These are phyloP conservation scores for Colletotrichum simmondsii DNA, from an alignment of 2,329 filamentous ascomycete genomes.

Conservation along the genomic window DNA sequence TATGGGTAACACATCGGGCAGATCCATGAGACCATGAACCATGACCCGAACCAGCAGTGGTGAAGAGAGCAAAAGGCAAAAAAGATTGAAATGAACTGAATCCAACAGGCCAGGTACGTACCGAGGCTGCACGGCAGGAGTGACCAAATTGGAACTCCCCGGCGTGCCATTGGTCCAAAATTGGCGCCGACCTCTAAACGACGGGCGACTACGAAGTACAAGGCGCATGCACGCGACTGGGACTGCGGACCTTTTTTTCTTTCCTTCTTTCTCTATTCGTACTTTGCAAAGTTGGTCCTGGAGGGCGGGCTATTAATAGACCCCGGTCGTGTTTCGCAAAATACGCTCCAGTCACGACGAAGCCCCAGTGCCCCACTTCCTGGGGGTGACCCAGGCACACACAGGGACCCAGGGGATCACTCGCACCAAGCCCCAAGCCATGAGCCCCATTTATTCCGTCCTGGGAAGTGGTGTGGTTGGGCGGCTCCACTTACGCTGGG, in stretches of 20 bases:
- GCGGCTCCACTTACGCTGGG: not conserved
- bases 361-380: constrained; percentile 7
- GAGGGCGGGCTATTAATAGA: constrained; percentile 30
- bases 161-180: constrained; percentile 20
- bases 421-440: not conserved
- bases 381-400: not conserved
- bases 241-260: constrained; percentile 5
- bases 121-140: constrained; percentile 6
- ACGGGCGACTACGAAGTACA: constrained; percentile 17
- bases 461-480: not conserved
- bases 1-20: no score
- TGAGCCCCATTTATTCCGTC: not conserved
- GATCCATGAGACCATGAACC: not conserved
- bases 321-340: constrained; percentile 32
- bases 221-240: constrained; percentile 16
- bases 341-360: constrained; percentile 32
- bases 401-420: not conserved
- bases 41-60: no score
- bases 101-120: not conserved
- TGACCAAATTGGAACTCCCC: constrained; percentile 3
- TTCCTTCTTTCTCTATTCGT: not conserved
- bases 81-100: constrained; percentile 9
- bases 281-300: no score
- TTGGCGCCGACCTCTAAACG: constrained; percentile 29
- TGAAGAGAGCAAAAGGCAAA: not conserved